Percentiles rank a stretch among this genome's conserved stretches.
These are phyloP conservation scores for Lichtheimia ornata DNA, from an alignment of 371 early-diverging fungal species.

Conservation along the genomic window DNA sequence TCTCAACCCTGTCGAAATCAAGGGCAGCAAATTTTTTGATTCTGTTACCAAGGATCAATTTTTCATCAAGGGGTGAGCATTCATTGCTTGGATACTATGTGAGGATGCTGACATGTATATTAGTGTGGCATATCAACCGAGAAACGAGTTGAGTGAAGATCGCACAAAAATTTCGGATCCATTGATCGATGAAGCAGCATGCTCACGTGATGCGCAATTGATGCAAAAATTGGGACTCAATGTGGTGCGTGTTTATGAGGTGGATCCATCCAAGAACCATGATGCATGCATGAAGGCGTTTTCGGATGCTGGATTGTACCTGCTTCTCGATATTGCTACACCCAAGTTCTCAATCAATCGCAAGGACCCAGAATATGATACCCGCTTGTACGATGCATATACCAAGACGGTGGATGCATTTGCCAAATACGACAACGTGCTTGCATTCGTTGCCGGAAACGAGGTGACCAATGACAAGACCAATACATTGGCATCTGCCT, in stretches of 20 bases:
- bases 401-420: constrained; percentile 69
- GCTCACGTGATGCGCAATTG: constrained; percentile 66
- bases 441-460: constrained; percentile 81
- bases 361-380: constrained; percentile 65
- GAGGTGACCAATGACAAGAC: constrained; percentile 75
- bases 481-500: constrained; percentile 70
- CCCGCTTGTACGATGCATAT: constrained; percentile 56
- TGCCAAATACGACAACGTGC: constrained; percentile 61
- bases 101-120: constrained; percentile 1
- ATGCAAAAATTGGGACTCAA: constrained; percentile 76
- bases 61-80: constrained; percentile 69
- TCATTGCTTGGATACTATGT: neutral
- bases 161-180: constrained; percentile 51
- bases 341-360: constrained; percentile 70
- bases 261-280: constrained; percentile 67
- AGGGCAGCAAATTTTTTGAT: constrained; percentile 76
- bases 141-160: constrained; percentile 20
- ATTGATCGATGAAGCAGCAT: constrained; percentile 60
- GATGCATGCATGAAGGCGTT: constrained; percentile 76
- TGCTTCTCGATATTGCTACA: constrained; percentile 70
- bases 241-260: constrained; percentile 79
- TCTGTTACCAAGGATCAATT: constrained; percentile 73
- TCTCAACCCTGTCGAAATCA: constrained; percentile 65
- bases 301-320: constrained; percentile 70
- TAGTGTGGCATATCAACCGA: constrained; percentile 77